Evolutionary conservation across 495 filamentous ascomycete genomes (phyloP).

Genomic region (Penicillium macrosclerotiorum): DNA sequence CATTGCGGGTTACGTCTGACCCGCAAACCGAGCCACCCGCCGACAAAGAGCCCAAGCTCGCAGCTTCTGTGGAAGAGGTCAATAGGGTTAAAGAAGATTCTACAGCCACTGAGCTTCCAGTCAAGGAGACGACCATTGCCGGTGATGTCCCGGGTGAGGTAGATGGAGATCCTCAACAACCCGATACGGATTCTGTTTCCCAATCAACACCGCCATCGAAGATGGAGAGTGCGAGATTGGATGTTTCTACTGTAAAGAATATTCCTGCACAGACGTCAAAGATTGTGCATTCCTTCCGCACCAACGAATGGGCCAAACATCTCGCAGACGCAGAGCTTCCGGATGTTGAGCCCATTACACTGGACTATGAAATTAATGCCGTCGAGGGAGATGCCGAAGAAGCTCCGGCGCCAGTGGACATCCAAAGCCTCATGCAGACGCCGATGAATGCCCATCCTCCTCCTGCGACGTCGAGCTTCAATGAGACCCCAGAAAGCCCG

Average conservation of each 20-base stretch:
- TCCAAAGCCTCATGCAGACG: conserved; percentile 70
- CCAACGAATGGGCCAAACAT: conserved; percentile 97
- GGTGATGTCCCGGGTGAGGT: background rate
- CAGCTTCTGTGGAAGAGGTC: background rate
- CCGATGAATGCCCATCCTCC: conserved; percentile 47
- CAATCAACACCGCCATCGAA: background rate
- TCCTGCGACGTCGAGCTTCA: too few species aligned
- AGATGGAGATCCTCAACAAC: background rate
- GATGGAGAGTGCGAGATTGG: conserved; percentile 13
- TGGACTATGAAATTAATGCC: conserved; percentile 32
- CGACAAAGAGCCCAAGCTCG: background rate
- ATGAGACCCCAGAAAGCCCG: too few species aligned
- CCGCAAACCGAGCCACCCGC: background rate
- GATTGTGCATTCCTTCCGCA: conserved; percentile 78
- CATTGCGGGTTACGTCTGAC: background rate
- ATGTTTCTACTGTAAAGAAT: conserved; percentile 34
- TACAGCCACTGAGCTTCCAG: too few species aligned
- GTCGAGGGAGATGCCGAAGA: conserved; percentile 40
- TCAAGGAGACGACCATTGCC: background rate
- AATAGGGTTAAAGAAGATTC: background rate
- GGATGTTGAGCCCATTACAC: conserved; percentile 60
- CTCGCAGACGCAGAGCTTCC: conserved; percentile 73
- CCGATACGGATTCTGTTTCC: background rate
- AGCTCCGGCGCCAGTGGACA: conserved; percentile 57
- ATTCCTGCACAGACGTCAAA: conserved; percentile 54